phyloP scores from a whole-genome alignment of 257 asterid genomes.

The Nicotiana attenuata region DNA sequence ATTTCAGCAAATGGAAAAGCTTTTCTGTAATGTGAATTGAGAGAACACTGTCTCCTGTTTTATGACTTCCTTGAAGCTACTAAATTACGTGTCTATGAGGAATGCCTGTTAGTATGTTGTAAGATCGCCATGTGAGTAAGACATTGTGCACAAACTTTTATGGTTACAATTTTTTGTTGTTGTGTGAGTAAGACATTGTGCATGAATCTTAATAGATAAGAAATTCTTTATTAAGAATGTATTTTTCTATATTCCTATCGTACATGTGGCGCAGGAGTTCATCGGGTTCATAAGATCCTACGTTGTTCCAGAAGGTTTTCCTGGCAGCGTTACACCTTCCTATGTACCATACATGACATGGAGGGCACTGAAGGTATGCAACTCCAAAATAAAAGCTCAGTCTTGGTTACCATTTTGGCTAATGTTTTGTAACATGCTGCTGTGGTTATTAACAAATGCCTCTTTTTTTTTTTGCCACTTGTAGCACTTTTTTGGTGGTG shows the following conservation, averaged over 20 bases:
- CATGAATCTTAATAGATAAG: not conserved
- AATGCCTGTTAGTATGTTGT: not conserved
- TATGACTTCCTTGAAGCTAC: not conserved
- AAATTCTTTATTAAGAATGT: not conserved
- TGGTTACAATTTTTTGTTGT: not conserved
- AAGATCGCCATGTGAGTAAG: not conserved
- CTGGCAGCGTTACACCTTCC: constrained; percentile 81
- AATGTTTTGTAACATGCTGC: not conserved
- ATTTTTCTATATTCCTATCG: not conserved
- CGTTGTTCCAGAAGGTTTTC: constrained; percentile 98
- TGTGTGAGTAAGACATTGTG: not conserved
- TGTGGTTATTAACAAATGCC: constrained; percentile 6
- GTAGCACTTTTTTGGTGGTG: constrained; percentile 99
- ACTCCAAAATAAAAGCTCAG: not conserved
- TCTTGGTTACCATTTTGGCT: not conserved
- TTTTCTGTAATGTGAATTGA: not conserved
- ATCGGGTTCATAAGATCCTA: constrained; percentile 71
- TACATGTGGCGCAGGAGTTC: constrained; percentile 50
- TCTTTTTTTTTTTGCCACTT: constrained; percentile 12
- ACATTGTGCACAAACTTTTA: not conserved
- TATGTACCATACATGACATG: constrained; percentile 98
- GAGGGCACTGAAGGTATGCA: constrained; percentile 91
- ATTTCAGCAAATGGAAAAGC: not conserved
- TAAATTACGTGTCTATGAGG: not conserved
- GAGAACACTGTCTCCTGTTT: not conserved